phyloP scores from a whole-genome alignment of 352 stramenopile species.

The Globisporangium splendens region DNA sequence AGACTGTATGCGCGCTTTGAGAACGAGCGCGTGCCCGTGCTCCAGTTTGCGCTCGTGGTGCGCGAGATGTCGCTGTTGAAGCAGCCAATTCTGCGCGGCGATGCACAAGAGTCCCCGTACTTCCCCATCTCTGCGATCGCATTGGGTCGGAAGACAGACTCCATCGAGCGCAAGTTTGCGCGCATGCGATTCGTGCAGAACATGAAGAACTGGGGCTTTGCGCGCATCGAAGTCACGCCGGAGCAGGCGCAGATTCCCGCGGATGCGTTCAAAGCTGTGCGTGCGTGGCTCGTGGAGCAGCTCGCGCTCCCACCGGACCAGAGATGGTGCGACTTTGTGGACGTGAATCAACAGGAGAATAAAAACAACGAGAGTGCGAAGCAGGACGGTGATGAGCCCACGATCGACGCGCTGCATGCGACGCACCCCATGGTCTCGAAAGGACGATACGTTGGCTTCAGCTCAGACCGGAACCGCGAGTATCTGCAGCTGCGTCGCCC shows the following conservation, averaged over 20 bases:
- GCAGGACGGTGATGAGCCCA: background rate
- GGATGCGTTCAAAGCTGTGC: conserved; percentile 52
- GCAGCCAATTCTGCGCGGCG: conserved; percentile 41
- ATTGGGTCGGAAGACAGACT: conserved; percentile 28
- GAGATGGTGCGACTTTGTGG: conserved; percentile 72
- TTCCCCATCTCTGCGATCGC: conserved; percentile 46
- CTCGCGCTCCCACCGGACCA: conserved; percentile 40
- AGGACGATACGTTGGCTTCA: conserved; percentile 74
- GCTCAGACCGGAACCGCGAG: conserved; percentile 63
- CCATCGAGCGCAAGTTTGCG: conserved; percentile 48
- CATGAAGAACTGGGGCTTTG: conserved; percentile 74
- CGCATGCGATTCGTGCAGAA: conserved; percentile 62
- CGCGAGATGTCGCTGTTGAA: conserved; percentile 51
- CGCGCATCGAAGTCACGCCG: conserved; percentile 53
- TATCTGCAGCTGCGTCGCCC: conserved; percentile 75
- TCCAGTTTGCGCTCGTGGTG: conserved; percentile 68
- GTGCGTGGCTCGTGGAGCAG: conserved; percentile 57
- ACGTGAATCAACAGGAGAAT: conserved; percentile 22
- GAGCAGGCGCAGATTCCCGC: conserved; percentile 60
- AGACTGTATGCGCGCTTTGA: conserved; percentile 42
- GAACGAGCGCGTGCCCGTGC: conserved; percentile 35
- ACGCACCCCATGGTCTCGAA: conserved; percentile 50
- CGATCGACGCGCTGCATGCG: conserved; percentile 17
- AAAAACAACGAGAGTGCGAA: conserved; percentile 5
- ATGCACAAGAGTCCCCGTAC: conserved; percentile 62